A percentile compares a stretch with the other conserved stretches of the same genome.
Evolutionary conservation across 2,329 filamentous ascomycete genomes (phyloP).

Genomic region (Phyllosticta ampelicida): DNA sequence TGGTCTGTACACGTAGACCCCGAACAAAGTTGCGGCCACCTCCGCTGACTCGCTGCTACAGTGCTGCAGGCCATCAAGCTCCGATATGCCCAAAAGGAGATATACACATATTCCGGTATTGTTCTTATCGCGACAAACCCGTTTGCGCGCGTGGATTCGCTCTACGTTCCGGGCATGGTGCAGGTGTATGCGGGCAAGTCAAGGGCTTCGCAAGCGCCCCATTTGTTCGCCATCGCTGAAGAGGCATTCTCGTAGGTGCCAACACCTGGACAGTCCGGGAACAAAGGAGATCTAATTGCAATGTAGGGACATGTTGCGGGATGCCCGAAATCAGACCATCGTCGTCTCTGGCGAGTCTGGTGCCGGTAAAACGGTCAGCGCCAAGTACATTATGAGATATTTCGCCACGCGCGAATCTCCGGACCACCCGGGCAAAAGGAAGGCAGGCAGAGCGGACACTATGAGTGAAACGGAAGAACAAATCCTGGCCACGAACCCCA

Average conservation of each 20-base stretch:
- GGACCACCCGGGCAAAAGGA: conserved; percentile 68
- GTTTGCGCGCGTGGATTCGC: conserved; percentile 91
- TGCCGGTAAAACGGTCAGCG: conserved; percentile 97
- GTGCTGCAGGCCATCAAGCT: conserved; percentile 96
- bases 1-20: conserved; percentile 46
- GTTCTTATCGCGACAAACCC: conserved; percentile 98
- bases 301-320: conserved; percentile 84
- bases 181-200: conserved; percentile 98
- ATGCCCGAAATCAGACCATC: conserved; percentile 92
- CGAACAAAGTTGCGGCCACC: not conserved
- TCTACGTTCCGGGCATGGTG: conserved; percentile 99
- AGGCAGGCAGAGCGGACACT: conserved; percentile 60
- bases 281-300: not conserved
- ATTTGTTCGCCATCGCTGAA: conserved; percentile 97
- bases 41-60: conserved; percentile 31
- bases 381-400: conserved; percentile 99
- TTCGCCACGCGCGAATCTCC: conserved; percentile 95
- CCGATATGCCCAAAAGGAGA: conserved; percentile 96
- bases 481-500: conserved; percentile 94
- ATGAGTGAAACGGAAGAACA: conserved; percentile 99
- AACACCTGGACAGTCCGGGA: not conserved
- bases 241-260: conserved; percentile 83
- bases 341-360: conserved; percentile 99
- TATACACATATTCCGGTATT: conserved; percentile 98
- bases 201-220: conserved; percentile 88